A percentile compares a stretch with the other conserved stretches of the same genome.
phyloP scores from a whole-genome alignment of 129 eudicot species.

The Sambucus nigra region DNA sequence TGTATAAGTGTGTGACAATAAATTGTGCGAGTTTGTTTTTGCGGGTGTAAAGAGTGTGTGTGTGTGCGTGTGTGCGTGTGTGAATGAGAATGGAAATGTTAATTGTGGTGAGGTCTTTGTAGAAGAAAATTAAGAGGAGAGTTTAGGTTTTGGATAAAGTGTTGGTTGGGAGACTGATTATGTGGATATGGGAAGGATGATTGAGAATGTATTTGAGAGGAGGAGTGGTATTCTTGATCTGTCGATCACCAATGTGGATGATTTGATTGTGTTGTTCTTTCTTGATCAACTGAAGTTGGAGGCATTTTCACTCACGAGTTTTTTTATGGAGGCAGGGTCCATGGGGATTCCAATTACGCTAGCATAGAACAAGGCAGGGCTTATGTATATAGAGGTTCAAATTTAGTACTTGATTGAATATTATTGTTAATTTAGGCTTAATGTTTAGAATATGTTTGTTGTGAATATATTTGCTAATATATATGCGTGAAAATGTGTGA shows the following conservation, averaged over 20 bases:
- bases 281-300: conserved; percentile 72
- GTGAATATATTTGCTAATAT: too few relatives aligned
- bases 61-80: too few relatives aligned
- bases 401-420: too few relatives aligned
- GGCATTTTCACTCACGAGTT: conserved; percentile 66
- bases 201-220: conserved; percentile 67
- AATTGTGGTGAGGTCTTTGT: conserved; percentile 73
- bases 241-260: conserved; percentile 47
- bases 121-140: conserved; percentile 90
- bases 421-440: too few relatives aligned
- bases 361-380: too few relatives aligned
- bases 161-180: conserved; percentile 70
- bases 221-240: conserved; percentile 57
- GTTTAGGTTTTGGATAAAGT: conserved; percentile 85
- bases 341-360: conserved; percentile 71
- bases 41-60: too few relatives aligned
- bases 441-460: too few relatives aligned
- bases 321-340: conserved; percentile 95
- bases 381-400: conserved; percentile 48
- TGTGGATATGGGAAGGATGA: conserved; percentile 74
- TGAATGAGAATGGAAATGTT: conserved; percentile 62
- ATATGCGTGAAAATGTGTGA: too few relatives aligned
- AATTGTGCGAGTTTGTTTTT: too few relatives aligned
- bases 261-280: too few relatives aligned
- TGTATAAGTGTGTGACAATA: too few relatives aligned